Evolutionary conservation across 2,329 filamentous ascomycete genomes (phyloP).

Genomic region (Beauveria rudraprayagi): DNA sequence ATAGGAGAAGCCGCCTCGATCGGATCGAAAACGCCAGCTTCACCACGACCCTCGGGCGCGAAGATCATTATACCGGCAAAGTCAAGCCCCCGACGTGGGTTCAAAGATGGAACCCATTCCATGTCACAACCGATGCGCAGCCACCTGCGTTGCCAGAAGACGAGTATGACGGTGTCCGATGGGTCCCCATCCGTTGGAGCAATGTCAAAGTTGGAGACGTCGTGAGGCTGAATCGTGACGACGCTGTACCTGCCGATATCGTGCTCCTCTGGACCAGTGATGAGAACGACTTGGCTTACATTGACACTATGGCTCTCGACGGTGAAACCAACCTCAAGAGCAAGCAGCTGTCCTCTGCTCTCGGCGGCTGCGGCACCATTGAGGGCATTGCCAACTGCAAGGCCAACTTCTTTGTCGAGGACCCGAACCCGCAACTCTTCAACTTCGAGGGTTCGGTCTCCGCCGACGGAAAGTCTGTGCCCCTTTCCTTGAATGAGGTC

Average conservation of each 20-base stretch:
- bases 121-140: conserved; percentile 21
- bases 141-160: conserved; percentile 35
- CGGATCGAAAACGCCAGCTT: conserved; percentile 65
- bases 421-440: conserved; percentile 71
- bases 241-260: conserved; percentile 76
- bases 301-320: conserved; percentile 78
- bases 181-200: conserved; percentile 43
- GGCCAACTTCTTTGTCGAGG: conserved; percentile 63
- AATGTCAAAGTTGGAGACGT: conserved; percentile 43
- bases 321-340: conserved; percentile 77
- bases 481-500: conserved; percentile 73
- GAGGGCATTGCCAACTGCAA: conserved; percentile 43
- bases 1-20: conserved; percentile 70
- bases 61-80: conserved; percentile 26
- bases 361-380: conserved; percentile 50
- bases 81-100: conserved; percentile 17
- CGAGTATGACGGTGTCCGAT: conserved; percentile 50
- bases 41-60: conserved; percentile 36
- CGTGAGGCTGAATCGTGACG: conserved; percentile 53
- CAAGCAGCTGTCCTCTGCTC: conserved; percentile 57
- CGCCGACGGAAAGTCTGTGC: conserved; percentile 48
- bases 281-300: conserved; percentile 70
- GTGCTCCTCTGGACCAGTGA: conserved; percentile 70
- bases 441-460: conserved; percentile 64
- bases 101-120: conserved; percentile 26